These are phyloP conservation scores for Suillus occidentalis DNA, from an alignment of 768 basidiomycete species.

Conservation along the genomic window DNA sequence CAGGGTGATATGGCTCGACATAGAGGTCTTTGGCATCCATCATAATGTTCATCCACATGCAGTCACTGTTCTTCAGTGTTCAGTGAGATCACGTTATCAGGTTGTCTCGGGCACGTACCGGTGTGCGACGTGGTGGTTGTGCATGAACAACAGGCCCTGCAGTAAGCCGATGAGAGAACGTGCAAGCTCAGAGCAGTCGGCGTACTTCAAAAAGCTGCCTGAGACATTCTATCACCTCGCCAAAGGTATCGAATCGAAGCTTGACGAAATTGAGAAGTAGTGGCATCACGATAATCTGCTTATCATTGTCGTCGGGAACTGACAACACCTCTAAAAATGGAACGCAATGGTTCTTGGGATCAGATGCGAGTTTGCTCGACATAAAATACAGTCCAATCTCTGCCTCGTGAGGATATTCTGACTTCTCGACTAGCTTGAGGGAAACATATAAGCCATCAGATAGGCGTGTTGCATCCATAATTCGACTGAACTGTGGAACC, in stretches of 20 bases:
- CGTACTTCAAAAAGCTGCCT: slow-evolving; percentile 31
- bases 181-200: background rate
- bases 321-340: slow-evolving; percentile 21
- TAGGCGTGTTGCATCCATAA: slow-evolving; percentile 31
- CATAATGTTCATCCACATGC: slow-evolving; percentile 32
- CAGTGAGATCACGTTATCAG: background rate
- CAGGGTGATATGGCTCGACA: slow-evolving; percentile 28
- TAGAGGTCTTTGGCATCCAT: slow-evolving; percentile 28
- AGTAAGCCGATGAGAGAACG: background rate
- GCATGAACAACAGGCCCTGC: slow-evolving; percentile 38
- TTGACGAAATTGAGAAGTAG: slow-evolving; percentile 20
- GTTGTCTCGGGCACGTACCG: slow-evolving; percentile 24
- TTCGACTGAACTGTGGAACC: background rate
- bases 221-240: slow-evolving; percentile 30
- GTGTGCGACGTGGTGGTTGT: slow-evolving; percentile 35
- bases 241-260: slow-evolving; percentile 22
- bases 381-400: slow-evolving; percentile 27
- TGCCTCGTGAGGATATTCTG: slow-evolving; percentile 19
- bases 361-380: background rate
- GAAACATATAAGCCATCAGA: slow-evolving; percentile 27
- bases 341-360: slow-evolving; percentile 27
- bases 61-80: slow-evolving; percentile 22
- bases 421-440: slow-evolving; percentile 27
- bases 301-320: slow-evolving; percentile 11
- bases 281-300: slow-evolving; percentile 32